Percentiles rank a stretch among this genome's conserved stretches.
Evolutionary conservation across 768 basidiomycete species (phyloP).

Genomic region (Termitomyces sp.): DNA sequence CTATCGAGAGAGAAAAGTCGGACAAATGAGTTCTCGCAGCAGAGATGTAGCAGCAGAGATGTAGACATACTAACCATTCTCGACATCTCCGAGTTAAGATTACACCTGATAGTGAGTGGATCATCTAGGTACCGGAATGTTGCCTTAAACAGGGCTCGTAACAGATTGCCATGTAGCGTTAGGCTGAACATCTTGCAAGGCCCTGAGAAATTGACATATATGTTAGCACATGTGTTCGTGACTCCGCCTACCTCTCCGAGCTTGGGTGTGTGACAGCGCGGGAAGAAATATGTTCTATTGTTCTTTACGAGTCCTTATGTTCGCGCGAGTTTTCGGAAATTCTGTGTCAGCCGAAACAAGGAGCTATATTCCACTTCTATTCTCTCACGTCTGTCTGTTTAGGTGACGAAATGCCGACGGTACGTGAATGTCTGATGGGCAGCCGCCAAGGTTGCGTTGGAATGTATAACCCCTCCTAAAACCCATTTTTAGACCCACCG

Average conservation of each 20-base stretch:
- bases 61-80: background rate
- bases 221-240: background rate
- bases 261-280: slow-evolving; percentile 14
- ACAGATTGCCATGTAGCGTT: background rate
- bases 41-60: background rate
- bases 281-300: slow-evolving; percentile 1
- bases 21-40: background rate
- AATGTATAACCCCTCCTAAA: background rate
- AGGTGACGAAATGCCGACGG: background rate
- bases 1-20: background rate
- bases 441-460: background rate
- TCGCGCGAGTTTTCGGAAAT: slow-evolving; percentile 14
- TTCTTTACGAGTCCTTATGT: background rate
- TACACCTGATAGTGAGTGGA: background rate
- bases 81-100: background rate
- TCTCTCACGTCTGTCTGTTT: slow-evolving; percentile 4
- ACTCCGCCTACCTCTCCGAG: slow-evolving; percentile 2
- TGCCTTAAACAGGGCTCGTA: background rate
- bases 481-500: background rate
- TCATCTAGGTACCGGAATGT: background rate
- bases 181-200: background rate
- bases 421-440: background rate
- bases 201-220: background rate
- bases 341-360: slow-evolving; percentile 2
- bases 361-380: background rate